A percentile compares a stretch with the other conserved stretches of the same genome.
These are phyloP conservation scores for Xylaria bambusicola DNA, from an alignment of 495 filamentous ascomycete species.

Conservation along the genomic window DNA sequence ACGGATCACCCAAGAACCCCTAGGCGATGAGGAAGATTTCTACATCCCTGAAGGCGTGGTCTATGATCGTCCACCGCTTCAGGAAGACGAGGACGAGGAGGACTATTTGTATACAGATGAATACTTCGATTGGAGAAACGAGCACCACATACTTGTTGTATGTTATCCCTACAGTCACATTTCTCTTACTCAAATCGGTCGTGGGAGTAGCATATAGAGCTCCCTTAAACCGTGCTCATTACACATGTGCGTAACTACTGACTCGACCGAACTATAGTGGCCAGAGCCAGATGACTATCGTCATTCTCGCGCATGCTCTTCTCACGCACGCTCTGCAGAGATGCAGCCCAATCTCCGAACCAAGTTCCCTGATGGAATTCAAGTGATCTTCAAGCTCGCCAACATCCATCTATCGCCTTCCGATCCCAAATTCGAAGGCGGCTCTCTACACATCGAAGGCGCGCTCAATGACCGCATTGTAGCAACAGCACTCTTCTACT, in stretches of 20 bases:
- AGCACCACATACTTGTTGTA: background rate
- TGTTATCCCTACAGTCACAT: no score
- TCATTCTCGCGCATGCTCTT: no score
- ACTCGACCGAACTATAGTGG: constrained; percentile 23
- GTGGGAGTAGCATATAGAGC: no score
- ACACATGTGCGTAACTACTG: no score
- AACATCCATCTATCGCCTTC: constrained; percentile 63
- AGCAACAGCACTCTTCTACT: constrained; percentile 64
- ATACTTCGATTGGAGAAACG: background rate
- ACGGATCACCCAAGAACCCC: background rate
- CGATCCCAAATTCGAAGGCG: constrained; percentile 43
- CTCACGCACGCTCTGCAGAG: background rate
- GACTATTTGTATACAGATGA: background rate
- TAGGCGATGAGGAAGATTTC: background rate
- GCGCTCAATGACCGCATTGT: constrained; percentile 59
- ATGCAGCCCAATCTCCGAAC: constrained; percentile 8
- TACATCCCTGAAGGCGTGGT: background rate
- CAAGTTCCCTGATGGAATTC: constrained; percentile 41
- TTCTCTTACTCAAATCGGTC: no score
- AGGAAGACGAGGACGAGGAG: background rate
- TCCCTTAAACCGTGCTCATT: no score
- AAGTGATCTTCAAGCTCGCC: constrained; percentile 65
- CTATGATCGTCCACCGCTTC: background rate
- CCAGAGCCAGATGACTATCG: constrained; percentile 23
- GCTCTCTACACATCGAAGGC: constrained; percentile 54